Evolutionary conservation across 805 yeast species (phyloP), one percentile per base, ranked within the genome.

Genomic region (Pichia gijzeniarum): DNA sequence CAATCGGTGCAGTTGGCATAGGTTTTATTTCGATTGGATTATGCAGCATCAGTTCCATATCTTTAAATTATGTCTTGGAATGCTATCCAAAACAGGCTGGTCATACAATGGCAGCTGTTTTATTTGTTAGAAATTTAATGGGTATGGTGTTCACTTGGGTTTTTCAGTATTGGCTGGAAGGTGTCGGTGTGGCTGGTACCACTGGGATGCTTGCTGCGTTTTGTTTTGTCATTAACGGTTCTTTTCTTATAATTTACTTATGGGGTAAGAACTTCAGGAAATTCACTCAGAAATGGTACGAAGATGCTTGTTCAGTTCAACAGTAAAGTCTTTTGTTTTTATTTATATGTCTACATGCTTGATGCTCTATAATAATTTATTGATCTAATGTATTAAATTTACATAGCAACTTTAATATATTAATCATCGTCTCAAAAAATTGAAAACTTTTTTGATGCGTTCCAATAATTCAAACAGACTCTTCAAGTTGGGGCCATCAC

Each of bases 261-360:
- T 30, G 44, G 25, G 44, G 44, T 34, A 41, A 41, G 19, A 21
- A 34, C 17, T 41, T 41, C 17, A 41, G 44, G 28, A 41, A 33
- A 12, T 41, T 12, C 12, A 41, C 44, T 6, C 16, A n/a, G 13
- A 34, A 21, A n/a, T 41, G 44, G 44, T 41, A 41, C n/a, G 35
- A 30, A 28, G 17, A 27, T 9, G 20, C 22, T 16, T 16, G 28
- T 13, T 34, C 16, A n/a, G n/a, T n/a, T n/a, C n/a, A n/a, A n/a
- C n/a, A n/a, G n/a, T n/a, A n/a, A n/a, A n/a, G n/a, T n/a, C n/a
- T n/a, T n/a, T n/a, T n/a, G n/a, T n/a, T n/a, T n/a, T n/a, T n/a
- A n/a, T n/a, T n/a, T n/a, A n/a, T n/a, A n/a, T n/a, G n/a, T n/a
- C n/a, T n/a, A n/a, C n/a, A n/a, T n/a, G n/a, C n/a, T n/a, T n/a